Conservation (phyloP, 2,329 filamentous ascomycete species). For the Fusarium nygamai region DNA sequence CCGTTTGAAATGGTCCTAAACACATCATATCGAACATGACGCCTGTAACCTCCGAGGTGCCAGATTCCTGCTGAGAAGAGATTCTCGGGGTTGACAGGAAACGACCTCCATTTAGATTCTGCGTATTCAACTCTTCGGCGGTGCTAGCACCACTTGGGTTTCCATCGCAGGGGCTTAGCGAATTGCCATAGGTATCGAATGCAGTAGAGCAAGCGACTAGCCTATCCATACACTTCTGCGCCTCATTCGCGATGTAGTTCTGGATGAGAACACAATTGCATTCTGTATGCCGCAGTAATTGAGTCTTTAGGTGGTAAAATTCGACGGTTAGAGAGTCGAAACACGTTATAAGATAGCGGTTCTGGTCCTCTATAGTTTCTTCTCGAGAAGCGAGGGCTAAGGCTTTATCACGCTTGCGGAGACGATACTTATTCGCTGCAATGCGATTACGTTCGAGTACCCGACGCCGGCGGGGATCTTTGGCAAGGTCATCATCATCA, state of each 20-base stretch:
- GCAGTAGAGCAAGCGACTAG: constrained; percentile 26
- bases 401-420: constrained; percentile 45
- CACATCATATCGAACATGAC: neutral
- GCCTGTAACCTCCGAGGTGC: neutral
- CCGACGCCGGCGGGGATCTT: constrained; percentile 36
- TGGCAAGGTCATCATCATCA: constrained; percentile 36
- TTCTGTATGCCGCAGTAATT: constrained; percentile 44
- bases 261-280: constrained; percentile 46
- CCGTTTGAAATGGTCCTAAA: neutral
- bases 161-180: neutral
- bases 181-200: neutral
- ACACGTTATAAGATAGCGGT: constrained; percentile 42
- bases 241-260: constrained; percentile 45
- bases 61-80: neutral
- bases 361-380: constrained; percentile 44
- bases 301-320: constrained; percentile 44
- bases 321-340: constrained; percentile 42
- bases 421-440: constrained; percentile 46
- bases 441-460: constrained; percentile 46
- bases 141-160: neutral
- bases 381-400: constrained; percentile 42
- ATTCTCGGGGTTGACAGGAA: neutral
- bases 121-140: neutral
- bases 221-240: constrained; percentile 41
- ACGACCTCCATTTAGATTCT: neutral